Evolutionary conservation across 441 rosid genomes (phyloP), one percentile per base, ranked within the genome.

Genomic region (Kokia cookei): DNA sequence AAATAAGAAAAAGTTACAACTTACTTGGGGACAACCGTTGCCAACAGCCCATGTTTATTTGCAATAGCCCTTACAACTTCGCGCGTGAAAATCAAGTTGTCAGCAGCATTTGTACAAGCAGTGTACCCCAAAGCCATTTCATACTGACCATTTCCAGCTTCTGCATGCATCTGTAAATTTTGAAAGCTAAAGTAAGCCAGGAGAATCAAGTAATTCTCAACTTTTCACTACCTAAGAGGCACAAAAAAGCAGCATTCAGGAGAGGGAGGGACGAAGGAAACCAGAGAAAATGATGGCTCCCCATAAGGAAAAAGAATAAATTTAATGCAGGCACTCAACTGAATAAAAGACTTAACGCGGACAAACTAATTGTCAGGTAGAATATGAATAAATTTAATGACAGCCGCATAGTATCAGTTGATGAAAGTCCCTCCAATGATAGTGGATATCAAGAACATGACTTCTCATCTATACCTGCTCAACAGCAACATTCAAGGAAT

Each of bases 71-170:
- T 88, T 61, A 93, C 80, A 75, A 76, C 87, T 87, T 96, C 99
- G 51, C 93, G 97, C 2, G 92, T 77, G 80, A 83, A 93, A 71
- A 96, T 86, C 81, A 93, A 83, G 71, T 92, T 86, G 80, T 93
- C 97, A 8, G 99, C 97, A 73, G 99, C 92, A 58, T 43, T 14
- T 14, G 76, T 50, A 73, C 93, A 81, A 37, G 83, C 19, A 58
- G 83, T 81, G 82, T 96, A 87, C 55, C 89, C 94, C 69, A 96
- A 57, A 67, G 92, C 91, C 26, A 92, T 58, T 84, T 96, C 99
- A 84, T 84, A 90, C 79, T 96, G 99, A 72, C 99, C 99, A 82
- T 88, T 90, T 71, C 95, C 99, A 75, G 93, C 85, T 88, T 96
- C 98, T 19, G 90, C 85, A 78, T 93, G 99, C 69, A 93, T 72